Conservation (phyloP, 1,284 basidiomycete species). For the Tylopilus sp. region DNA sequence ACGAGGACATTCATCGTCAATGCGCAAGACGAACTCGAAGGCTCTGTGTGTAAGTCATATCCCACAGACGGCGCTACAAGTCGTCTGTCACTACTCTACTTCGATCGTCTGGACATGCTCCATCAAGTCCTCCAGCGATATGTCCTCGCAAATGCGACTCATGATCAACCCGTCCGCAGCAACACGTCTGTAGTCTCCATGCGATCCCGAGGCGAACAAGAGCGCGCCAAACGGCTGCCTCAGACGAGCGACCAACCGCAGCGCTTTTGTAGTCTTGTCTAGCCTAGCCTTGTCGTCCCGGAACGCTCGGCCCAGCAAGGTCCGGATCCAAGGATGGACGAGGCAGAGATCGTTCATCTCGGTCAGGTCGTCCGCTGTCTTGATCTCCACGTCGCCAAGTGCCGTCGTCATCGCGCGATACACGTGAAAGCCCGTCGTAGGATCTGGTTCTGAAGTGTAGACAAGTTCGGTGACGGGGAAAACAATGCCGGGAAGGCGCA, state of each 20-base stretch:
- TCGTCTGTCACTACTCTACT: neutral
- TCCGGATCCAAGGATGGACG: conserved; percentile 13
- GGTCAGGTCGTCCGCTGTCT: conserved; percentile 1
- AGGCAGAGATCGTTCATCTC: neutral
- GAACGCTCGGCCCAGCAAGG: conserved; percentile 2
- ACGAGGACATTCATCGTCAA: no score
- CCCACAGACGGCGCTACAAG: no score
- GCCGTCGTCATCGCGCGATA: conserved; percentile 1
- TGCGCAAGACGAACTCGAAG: no score
- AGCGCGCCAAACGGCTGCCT: conserved; percentile 8
- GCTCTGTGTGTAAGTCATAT: no score
- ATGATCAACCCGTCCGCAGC: no score
- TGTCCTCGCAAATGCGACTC: no score
- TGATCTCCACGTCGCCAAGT: conserved; percentile 6
- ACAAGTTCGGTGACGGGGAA: conserved; percentile 5
- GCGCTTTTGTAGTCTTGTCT: neutral
- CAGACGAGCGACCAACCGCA: conserved; percentile 6
- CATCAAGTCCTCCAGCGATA: neutral
- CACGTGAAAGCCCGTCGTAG: neutral
- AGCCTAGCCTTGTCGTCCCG: neutral
- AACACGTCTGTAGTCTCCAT: no score
- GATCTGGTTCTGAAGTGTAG: neutral
- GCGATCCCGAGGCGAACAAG: neutral
- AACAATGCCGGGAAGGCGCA: conserved; percentile 7
- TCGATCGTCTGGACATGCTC: conserved; percentile 6